Conservation (phyloP, 164 flowering plant species). For the Magnolia kwangsiensis region DNA sequence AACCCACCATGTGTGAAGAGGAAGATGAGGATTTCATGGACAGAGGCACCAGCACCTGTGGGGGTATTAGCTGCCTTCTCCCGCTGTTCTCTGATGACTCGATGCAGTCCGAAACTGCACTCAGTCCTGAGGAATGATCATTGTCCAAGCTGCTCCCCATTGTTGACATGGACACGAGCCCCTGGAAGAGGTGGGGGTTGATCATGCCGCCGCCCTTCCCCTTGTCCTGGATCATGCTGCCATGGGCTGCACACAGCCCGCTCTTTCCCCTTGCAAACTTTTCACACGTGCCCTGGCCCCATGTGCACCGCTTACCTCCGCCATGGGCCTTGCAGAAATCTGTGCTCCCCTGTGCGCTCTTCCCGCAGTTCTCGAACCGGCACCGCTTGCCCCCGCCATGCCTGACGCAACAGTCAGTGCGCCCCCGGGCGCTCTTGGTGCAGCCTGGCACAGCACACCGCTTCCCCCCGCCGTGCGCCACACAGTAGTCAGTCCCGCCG, state of each 20-base stretch:
- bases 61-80: constrained; percentile 57
- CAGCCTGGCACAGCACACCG: constrained; percentile 75
- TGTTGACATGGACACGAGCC: constrained; percentile 53
- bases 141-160: constrained; percentile 39
- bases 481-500: constrained; percentile 85
- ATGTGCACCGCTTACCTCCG: constrained; percentile 79
- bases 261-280: constrained; percentile 86
- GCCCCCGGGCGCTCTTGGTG: constrained; percentile 86
- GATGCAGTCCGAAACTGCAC: constrained; percentile 49
- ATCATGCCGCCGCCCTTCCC: constrained; percentile 38
- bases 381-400: constrained; percentile 95
- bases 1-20: constrained; percentile 23
- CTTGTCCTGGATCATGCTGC: constrained; percentile 45
- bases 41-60: constrained; percentile 78
- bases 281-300: constrained; percentile 70
- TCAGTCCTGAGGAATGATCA: constrained; percentile 44
- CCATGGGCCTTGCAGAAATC: constrained; percentile 96
- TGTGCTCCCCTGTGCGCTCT: constrained; percentile 95
- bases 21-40: constrained; percentile 72
- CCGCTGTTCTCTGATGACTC: constrained; percentile 51
- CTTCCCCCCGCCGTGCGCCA: constrained; percentile 90
- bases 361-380: constrained; percentile 55
- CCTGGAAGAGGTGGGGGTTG: constrained; percentile 69
- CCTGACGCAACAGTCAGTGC: constrained; percentile 77
- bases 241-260: constrained; percentile 81